Evolutionary conservation across 1,284 basidiomycete species (phyloP), one percentile per base, ranked within the genome.

Genomic region (Moesziomyces sp.): DNA sequence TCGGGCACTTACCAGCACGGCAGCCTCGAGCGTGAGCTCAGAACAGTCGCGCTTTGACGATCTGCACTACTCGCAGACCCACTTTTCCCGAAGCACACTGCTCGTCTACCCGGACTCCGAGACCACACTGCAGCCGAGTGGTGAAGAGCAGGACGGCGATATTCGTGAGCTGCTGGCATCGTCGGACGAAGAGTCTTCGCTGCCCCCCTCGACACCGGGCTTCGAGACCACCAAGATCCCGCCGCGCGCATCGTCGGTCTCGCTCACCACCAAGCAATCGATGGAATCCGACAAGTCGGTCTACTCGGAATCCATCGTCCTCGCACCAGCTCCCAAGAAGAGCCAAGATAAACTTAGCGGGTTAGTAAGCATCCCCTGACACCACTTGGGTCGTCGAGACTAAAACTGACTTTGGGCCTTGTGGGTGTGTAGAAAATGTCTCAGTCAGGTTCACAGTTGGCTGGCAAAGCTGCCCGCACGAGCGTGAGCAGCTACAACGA

Each of bases 391-490:
- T 23, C 23, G n/a, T n/a, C n/a, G 35, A 35, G 35, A 28, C 28
- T 28, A 28, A 28, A 28, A 28, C 21, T 21, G 24, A 26, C 24
- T 11, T 35, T 46, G 7, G 14, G 6, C 21, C 24, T 24, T 48
- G 1, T 2, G 13, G 34, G 30, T n/a, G 13, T 28, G 38, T 46
- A 66, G 69, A 42, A 72, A 59, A 62, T 62, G 63, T 62, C 59
- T 72, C 55, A 52, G 47, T 50, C 62, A 66, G 46, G 63, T 72
- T 16, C 69, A 72, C 55, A 65, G 46, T 28, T 72, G 69, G 69
- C 52, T 66, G 19, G 55, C 62, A 6, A 66, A 72, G 49, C 58
- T 66, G 9, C 63, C 69, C 42, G 56, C 63, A 5, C 63, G 63
- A 59, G 52, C 55, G 40, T 72, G 21, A 62, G 55, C 47, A 40